phyloP scores from a whole-genome alignment of 129 eudicot genomes.

The Pulicaria dysenterica region DNA sequence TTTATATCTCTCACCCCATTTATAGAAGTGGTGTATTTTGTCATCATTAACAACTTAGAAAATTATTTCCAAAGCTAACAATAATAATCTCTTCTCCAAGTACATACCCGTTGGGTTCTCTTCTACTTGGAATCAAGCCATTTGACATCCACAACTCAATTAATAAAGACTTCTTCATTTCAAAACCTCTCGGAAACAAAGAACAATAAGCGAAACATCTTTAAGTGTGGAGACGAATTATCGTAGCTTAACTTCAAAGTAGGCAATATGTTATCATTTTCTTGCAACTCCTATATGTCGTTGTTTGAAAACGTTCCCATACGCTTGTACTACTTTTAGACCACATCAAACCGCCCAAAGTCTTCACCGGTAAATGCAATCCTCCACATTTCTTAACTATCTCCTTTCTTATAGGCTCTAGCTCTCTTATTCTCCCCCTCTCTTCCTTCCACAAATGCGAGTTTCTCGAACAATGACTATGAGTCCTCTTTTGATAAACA shows the following conservation, averaged over 20 bases:
- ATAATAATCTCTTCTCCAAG: constrained; percentile 16
- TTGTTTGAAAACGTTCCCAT: constrained; percentile 10
- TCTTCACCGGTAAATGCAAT: constrained; percentile 13
- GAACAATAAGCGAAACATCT: constrained; percentile 36
- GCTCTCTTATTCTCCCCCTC: constrained; percentile 14
- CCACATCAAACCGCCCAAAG: constrained; percentile 21
- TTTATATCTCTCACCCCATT: neutral
- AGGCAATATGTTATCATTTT: neutral
- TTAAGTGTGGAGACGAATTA: neutral
- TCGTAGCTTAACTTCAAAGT: constrained; percentile 18
- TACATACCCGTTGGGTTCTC: neutral
- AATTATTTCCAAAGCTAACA: constrained; percentile 27
- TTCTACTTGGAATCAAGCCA: neutral
- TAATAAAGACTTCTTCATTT: neutral
- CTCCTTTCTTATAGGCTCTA: constrained; percentile 32
- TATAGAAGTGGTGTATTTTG: too few species aligned
- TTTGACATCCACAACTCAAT: constrained; percentile 17
- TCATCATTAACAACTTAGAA: constrained; percentile 20
- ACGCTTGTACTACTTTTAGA: neutral
- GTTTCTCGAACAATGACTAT: constrained; percentile 29
- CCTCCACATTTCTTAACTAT: constrained; percentile 29
- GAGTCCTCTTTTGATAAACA: constrained; percentile 35
- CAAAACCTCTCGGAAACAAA: constrained; percentile 9
- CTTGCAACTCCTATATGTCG: constrained; percentile 12
- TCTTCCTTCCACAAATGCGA: constrained; percentile 34